phyloP scores from a whole-genome alignment of 2,329 filamentous ascomycete species.

The Lasiodiplodia sp. region DNA sequence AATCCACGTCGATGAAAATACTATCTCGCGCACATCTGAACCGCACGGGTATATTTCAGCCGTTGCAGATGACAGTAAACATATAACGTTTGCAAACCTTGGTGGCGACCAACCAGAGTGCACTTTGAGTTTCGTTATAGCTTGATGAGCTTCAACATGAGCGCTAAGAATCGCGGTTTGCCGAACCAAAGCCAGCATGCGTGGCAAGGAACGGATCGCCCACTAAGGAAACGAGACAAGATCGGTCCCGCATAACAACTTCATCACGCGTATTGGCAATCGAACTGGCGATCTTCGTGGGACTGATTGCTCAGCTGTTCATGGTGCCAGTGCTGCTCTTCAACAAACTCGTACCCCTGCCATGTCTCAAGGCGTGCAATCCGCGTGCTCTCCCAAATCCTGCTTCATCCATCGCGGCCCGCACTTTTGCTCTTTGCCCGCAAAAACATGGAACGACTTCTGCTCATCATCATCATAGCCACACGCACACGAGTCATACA shows the following conservation, averaged over 20 bases:
- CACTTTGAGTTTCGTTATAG: neutral
- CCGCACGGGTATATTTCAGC: neutral
- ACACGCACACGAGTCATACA: constrained; percentile 11
- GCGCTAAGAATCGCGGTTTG: neutral
- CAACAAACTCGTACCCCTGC: neutral
- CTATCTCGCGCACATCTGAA: neutral
- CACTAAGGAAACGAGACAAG: neutral
- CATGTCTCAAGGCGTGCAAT: constrained; percentile 5
- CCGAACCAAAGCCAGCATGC: neutral
- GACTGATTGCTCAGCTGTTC: neutral
- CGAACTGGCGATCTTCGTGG: neutral
- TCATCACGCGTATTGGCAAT: neutral
- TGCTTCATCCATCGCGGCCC: neutral
- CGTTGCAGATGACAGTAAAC: neutral
- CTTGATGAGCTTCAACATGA: neutral
- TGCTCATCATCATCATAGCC: constrained; percentile 13
- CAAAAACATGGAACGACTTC: neutral
- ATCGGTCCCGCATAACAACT: neutral
- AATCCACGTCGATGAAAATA: too few relatives aligned
- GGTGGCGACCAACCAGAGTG: too few relatives aligned
- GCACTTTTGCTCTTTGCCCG: neutral
- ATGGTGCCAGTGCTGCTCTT: neutral
- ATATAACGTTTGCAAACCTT: too few relatives aligned
- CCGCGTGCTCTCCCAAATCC: neutral
- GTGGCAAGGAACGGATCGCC: neutral